phyloP scores from a whole-genome alignment of 2,329 filamentous ascomycete species.

The Pseudomassariella vexata region DNA sequence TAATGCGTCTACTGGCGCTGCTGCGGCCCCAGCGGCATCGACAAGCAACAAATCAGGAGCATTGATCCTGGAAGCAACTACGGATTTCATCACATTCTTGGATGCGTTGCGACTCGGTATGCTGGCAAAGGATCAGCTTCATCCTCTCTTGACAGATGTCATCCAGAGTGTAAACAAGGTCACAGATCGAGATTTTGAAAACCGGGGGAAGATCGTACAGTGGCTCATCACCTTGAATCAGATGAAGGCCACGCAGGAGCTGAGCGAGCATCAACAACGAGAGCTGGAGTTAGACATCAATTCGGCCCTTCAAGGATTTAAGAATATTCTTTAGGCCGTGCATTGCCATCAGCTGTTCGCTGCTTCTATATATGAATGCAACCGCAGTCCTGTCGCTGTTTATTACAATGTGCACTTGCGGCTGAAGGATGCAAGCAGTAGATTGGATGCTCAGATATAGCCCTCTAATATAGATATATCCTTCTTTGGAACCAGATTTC shows the following conservation, averaged over 20 bases:
- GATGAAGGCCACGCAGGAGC: conserved; percentile 91
- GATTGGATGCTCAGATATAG: too few species aligned
- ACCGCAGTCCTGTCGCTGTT: too few species aligned
- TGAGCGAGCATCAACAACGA: conserved; percentile 79
- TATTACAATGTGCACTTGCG: too few species aligned
- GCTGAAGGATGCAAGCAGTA: too few species aligned
- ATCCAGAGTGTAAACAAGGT: conserved; percentile 98
- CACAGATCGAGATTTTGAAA: conserved; percentile 91
- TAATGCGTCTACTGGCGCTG: conserved; percentile 42
- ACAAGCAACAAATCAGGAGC: conserved; percentile 47
- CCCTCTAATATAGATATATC: too few species aligned
- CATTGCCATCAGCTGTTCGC: too few species aligned
- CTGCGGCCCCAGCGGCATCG: conserved; percentile 35
- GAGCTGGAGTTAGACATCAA: conserved; percentile 93
- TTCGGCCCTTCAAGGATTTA: conserved; percentile 90
- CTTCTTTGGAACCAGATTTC: too few species aligned
- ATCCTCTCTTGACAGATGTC: conserved; percentile 88
- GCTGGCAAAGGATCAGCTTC: conserved; percentile 91
- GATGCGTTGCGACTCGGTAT: conserved; percentile 91
- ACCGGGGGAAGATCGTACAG: conserved; percentile 93
- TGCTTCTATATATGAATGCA: too few species aligned
- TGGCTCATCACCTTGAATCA: conserved; percentile 97
- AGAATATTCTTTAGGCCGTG: conserved; percentile 65
- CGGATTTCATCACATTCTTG: conserved; percentile 97
- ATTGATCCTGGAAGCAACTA: conserved; percentile 83